phyloP scores from a whole-genome alignment of 257 asterid species.

The Solanum sitiens region DNA sequence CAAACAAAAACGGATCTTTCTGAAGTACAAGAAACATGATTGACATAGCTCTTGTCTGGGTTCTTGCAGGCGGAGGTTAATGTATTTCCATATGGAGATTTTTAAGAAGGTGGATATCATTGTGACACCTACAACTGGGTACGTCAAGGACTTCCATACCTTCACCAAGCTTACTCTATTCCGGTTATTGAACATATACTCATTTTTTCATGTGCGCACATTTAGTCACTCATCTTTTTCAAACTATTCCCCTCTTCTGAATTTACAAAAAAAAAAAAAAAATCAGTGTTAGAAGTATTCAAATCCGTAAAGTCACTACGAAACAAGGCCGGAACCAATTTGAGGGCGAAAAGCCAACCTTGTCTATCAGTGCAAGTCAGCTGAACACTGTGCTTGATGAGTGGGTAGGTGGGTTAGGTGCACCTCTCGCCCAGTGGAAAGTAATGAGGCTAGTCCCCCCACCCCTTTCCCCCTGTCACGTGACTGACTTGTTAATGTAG shows the following conservation, averaged over 20 bases:
- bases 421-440: no score
- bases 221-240: neutral
- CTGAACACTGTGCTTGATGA: no score
- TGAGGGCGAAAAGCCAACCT: no score
- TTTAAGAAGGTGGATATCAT: constrained; percentile 80
- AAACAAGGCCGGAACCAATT: no score
- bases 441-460: no score
- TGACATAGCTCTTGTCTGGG: neutral
- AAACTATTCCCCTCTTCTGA: neutral
- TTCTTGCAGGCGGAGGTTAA: constrained; percentile 68
- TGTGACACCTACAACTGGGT: constrained; percentile 95
- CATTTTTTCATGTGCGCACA: neutral
- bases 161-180: neutral
- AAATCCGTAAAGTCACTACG: no score
- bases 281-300: no score
- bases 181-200: neutral
- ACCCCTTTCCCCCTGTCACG: no score
- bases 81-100: constrained; percentile 20
- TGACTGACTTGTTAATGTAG: neutral
- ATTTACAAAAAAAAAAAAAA: no score
- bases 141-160: constrained; percentile 5
- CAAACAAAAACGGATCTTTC: neutral
- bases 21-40: neutral
- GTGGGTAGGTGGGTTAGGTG: no score
- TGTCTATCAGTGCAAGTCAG: no score